Percentiles rank a stretch among this genome's conserved stretches.
Evolutionary conservation across 2,329 filamentous ascomycete species (phyloP).

Genomic region (Colletotrichum sp.): DNA sequence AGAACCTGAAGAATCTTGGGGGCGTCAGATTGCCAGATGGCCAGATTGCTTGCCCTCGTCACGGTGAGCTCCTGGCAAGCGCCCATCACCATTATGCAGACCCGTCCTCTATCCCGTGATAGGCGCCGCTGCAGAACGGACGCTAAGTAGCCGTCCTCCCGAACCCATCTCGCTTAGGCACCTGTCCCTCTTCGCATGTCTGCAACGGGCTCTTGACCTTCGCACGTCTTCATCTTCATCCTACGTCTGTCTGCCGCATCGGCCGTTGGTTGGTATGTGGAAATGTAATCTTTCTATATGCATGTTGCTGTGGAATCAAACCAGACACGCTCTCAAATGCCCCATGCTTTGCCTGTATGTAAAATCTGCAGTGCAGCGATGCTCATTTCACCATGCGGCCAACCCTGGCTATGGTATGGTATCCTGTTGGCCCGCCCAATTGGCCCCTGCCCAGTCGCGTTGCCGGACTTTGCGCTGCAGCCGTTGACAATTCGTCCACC

Average conservation of each 20-base stretch:
- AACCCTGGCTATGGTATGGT: not conserved
- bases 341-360: not conserved
- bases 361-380: not conserved
- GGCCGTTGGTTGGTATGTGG: not conserved
- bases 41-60: not conserved
- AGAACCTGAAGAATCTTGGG: not conserved
- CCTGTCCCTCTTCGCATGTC: not conserved
- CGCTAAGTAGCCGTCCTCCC: not conserved
- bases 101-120: not conserved
- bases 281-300: not conserved
- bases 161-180: not conserved
- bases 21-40: not conserved
- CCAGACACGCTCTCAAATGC: slow-evolving; percentile 8
- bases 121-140: not conserved
- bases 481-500: not conserved
- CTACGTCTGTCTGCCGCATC: not conserved
- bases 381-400: not conserved
- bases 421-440: not conserved
- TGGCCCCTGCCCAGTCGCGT: not conserved
- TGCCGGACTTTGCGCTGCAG: not conserved
- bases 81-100: not conserved
- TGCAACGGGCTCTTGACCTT: not conserved
- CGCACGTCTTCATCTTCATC: not conserved
- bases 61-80: not conserved
- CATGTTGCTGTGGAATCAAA: not conserved